Base-by-base conservation (phyloP, 1,139 yeast genomes). In the Taphrina wiesneri region DNA sequence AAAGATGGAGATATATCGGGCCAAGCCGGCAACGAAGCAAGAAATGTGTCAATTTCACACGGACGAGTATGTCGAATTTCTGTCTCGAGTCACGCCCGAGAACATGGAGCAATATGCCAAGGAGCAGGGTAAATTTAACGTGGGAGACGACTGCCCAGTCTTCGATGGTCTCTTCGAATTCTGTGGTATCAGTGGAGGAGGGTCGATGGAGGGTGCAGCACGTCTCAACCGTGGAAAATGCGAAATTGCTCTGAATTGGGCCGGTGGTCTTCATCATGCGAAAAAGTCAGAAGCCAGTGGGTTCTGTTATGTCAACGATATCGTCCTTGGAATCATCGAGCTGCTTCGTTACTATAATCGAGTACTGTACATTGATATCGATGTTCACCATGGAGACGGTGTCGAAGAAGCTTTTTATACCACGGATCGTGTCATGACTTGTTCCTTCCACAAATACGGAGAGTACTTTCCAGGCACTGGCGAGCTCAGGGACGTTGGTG, bases 21-120 rank as follows among this genome's bases (percentile, higher is more conserved):
- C 98, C 60, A 93, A 93, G 77, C 98, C 99, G 0, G 99, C 99
- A 51, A 92, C 99, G 34, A 89, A 91, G 75, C 97, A 92, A 77
- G 99, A 93, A 75, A 92, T 93, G 97, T 91, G 97, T 74, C 98
- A 93, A 78, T 92, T 93, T 76, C 99, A 93, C 76, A 91, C 98
- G 2, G 98, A 93, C 77, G 98, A 93, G 76, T 93, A 93, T 76
- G 89, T 93, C 71, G 98, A 93, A 77, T 93, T 93, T 75, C 80
- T 93, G 71, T 88, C 96, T 62, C 82, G 98, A 67, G 97, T 91
- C 34, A 87, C 97, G 3, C 98, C 98, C 1, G 98, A 93, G 75
- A 92, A 92, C 76, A 82, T 92, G 77, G 97, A 92, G 70, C 78
- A 88, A 82, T 92, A 91, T 76, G 86, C 90, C 72, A 91, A 91